Base-by-base conservation (phyloP, 192 early-diverging fungal species). In the Backusella liffmaniae region DNA sequence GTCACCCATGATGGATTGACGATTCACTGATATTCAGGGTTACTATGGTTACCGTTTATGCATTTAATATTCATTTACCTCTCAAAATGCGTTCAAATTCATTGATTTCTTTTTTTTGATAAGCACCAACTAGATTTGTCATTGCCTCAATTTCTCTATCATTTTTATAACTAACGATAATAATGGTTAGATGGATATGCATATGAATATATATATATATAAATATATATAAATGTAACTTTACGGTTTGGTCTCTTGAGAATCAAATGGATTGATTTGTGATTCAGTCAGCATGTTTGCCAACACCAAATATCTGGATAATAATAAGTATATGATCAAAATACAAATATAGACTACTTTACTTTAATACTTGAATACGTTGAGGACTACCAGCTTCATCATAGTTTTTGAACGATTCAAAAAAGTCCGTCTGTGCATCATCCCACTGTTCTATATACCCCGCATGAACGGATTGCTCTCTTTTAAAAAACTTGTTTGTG, bases 381-480 rank as follows among this genome's bases (percentile, higher is more conserved):
- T 96, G 96, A 18, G 88, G 90, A 76, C 91, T 94, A 49, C 97
- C 97, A 0, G 97, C 96, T 80, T 99, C 97, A 77, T 99, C 96
- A 82, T 97, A 99, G 77, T 96, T 97, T 70, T 96, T 96, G 85
- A 99, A 99, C 5, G 96, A 94, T 69, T 98, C 96, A 82, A 98
- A 99, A 77, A 99, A 97, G 77, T 96, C 95, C 4, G 92, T 88
- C 79, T 97, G 93, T 0, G 97, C 97, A 79, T 92, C 85, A 65
- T 93, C 90, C 97, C 97, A 99, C 73, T 94, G 89, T 82, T 93
- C 88, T 92, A 75, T 29, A 1, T 44, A 44, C 44, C 34, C 35
- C 21, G 53, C 53, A 56, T 56, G 15, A 59, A 59, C 4, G 12
- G 4, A 44, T 2, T 26, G 1, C 7, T 12, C 23, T 4, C 32